A percentile compares a stretch with the other conserved stretches of the same genome.
These are phyloP conservation scores for Russula compacta DNA, from an alignment of 768 basidiomycete species.

Conservation along the genomic window DNA sequence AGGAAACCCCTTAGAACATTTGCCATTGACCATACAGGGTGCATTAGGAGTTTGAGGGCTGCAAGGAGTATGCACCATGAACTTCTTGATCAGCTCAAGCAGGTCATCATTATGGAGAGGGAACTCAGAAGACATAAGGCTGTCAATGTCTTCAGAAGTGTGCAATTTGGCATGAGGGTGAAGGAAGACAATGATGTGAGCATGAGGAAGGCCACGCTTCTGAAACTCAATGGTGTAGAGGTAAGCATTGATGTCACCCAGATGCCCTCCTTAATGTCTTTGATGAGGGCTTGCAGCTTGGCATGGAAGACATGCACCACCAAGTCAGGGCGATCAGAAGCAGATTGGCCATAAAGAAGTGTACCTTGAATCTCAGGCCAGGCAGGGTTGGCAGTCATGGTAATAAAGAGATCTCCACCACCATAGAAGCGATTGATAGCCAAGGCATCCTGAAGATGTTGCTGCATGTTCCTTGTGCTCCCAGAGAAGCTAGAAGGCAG, in stretches of 20 bases:
- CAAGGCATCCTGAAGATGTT: background rate
- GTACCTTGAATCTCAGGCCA: background rate
- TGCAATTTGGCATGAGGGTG: background rate
- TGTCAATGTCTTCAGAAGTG: background rate
- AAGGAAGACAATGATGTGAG: background rate
- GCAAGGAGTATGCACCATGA: constrained; percentile 37
- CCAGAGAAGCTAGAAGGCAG: background rate
- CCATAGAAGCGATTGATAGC: background rate
- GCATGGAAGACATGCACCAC: background rate
- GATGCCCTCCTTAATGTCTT: background rate
- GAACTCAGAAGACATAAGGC: constrained; percentile 16
- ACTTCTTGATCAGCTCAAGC: constrained; percentile 31
- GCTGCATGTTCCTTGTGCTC: background rate
- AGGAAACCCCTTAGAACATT: constrained; percentile 37
- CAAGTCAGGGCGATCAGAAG: background rate
- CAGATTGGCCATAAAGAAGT: background rate
- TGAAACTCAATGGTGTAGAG: background rate
- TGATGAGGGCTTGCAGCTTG: background rate
- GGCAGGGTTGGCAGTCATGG: background rate
- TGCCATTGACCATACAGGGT: constrained; percentile 29
- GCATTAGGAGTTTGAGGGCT: background rate
- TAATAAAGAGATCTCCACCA: background rate
- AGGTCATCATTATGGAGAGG: constrained; percentile 36
- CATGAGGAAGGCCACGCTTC: background rate
- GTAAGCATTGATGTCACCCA: background rate